Percentiles rank a stretch among this genome's conserved stretches.
These are phyloP conservation scores for Populus tomentosa DNA, from an alignment of 441 rosid species.

Conservation along the genomic window DNA sequence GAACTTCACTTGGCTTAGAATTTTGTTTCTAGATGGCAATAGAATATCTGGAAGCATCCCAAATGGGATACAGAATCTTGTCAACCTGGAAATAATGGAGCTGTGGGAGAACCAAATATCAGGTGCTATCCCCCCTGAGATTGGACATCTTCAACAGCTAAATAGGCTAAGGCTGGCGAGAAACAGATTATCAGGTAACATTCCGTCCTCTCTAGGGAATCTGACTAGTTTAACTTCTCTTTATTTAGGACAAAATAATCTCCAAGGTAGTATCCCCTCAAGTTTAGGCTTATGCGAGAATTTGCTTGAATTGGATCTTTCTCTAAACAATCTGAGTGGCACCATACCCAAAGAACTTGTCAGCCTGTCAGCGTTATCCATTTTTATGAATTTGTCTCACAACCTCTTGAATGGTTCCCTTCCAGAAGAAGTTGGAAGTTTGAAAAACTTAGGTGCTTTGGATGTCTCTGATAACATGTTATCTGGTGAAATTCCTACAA, in stretches of 20 bases:
- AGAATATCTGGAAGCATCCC: slow-evolving; percentile 21
- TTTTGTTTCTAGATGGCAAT: neutral
- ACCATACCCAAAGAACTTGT: slow-evolving; percentile 28
- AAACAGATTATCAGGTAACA: slow-evolving; percentile 28
- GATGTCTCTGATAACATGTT: slow-evolving; percentile 9
- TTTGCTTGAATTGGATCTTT: slow-evolving; percentile 20
- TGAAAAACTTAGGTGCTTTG: neutral
- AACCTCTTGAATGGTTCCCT: slow-evolving; percentile 14
- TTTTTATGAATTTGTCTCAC: slow-evolving; percentile 6
- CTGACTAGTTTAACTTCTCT: slow-evolving; percentile 13
- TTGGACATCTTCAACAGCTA: slow-evolving; percentile 29
- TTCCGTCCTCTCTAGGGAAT: slow-evolving; percentile 36
- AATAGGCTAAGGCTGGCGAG: neutral
- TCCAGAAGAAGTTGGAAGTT: slow-evolving; percentile 9
- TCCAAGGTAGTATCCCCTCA: slow-evolving; percentile 36
- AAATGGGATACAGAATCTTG: slow-evolving; percentile 19
- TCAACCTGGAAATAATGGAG: slow-evolving; percentile 13
- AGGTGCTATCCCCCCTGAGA: neutral
- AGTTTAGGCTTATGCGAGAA: slow-evolving; percentile 26
- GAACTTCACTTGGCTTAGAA: slow-evolving; percentile 3
- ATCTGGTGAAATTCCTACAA: slow-evolving; percentile 15
- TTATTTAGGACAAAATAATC: slow-evolving; percentile 9
- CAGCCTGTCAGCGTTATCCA: slow-evolving; percentile 20
- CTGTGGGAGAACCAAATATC: slow-evolving; percentile 6
- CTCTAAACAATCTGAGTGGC: slow-evolving; percentile 29